phyloP scores from a whole-genome alignment of 2,329 filamentous ascomycete genomes.

The Colletotrichum zoysiae region DNA sequence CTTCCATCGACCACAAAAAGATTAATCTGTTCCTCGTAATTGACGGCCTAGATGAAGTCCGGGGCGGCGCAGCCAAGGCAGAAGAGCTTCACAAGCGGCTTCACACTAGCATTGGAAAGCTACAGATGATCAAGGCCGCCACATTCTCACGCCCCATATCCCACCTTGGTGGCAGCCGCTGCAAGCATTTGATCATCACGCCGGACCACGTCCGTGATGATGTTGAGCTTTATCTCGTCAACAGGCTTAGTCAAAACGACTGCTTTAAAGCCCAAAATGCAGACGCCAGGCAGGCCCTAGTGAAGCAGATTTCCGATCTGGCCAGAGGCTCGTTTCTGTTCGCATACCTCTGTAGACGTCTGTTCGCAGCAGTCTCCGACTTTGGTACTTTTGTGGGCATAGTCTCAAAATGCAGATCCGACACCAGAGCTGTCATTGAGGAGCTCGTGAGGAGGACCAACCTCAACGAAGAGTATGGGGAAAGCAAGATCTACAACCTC shows the following conservation, averaged over 20 bases:
- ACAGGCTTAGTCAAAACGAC: constrained; percentile 44
- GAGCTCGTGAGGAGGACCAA: constrained; percentile 46
- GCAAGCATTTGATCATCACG: constrained; percentile 50
- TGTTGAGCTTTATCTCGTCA: constrained; percentile 49
- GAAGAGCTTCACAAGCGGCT: constrained; percentile 49
- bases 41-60: constrained; percentile 54
- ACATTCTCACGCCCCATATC: constrained; percentile 53
- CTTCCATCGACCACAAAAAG: constrained; percentile 47
- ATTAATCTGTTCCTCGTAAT: constrained; percentile 51
- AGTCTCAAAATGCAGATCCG: constrained; percentile 44
- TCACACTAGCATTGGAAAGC: constrained; percentile 47
- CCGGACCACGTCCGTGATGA: constrained; percentile 51
- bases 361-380: constrained; percentile 43
- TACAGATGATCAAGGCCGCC: constrained; percentile 49
- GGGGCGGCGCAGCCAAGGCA: constrained; percentile 45
- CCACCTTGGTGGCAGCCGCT: constrained; percentile 47
- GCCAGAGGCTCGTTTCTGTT: constrained; percentile 54
- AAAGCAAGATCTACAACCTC: constrained; percentile 45
- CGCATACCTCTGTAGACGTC: constrained; percentile 50
- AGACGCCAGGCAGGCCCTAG: constrained; percentile 43
- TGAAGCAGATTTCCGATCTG: constrained; percentile 49
- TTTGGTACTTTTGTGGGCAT: constrained; percentile 46
- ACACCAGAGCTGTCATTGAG: constrained; percentile 46
- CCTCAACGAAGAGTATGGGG: constrained; percentile 44
- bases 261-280: constrained; percentile 41